phyloP scores from a whole-genome alignment of 2,329 filamentous ascomycete species.

The Botrytis aclada region DNA sequence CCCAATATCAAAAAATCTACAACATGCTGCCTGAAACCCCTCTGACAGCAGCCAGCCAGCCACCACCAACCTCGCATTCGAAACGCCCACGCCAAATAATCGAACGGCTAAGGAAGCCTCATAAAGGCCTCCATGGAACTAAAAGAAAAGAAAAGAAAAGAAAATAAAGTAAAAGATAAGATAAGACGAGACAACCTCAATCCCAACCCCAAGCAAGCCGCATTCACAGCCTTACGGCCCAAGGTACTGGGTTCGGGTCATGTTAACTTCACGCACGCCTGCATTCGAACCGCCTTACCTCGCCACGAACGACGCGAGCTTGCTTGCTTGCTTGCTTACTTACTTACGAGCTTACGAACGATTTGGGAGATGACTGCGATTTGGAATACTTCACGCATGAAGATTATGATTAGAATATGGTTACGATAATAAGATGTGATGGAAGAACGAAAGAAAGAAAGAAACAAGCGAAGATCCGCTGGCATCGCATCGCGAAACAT shows the following conservation, averaged over 20 bases:
- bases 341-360: neutral
- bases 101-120: neutral
- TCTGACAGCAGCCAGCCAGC: too few species aligned
- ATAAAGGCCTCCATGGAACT: neutral
- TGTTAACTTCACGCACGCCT: neutral
- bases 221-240: conserved; percentile 1
- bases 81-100: neutral
- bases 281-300: neutral
- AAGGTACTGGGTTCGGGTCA: neutral
- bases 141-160: too few species aligned
- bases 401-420: neutral
- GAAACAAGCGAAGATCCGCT: neutral
- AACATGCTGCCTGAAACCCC: neutral
- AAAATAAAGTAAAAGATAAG: neutral
- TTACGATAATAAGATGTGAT: too few species aligned
- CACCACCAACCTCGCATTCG: neutral
- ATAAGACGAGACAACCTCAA: neutral
- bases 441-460: too few species aligned
- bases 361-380: neutral
- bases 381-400: neutral
- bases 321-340: too few species aligned
- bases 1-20: neutral
- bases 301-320: neutral
- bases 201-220: too few species aligned
- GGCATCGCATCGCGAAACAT: neutral